Conservation (phyloP, 2,329 filamentous ascomycete species). For the Botrytis medusae region DNA sequence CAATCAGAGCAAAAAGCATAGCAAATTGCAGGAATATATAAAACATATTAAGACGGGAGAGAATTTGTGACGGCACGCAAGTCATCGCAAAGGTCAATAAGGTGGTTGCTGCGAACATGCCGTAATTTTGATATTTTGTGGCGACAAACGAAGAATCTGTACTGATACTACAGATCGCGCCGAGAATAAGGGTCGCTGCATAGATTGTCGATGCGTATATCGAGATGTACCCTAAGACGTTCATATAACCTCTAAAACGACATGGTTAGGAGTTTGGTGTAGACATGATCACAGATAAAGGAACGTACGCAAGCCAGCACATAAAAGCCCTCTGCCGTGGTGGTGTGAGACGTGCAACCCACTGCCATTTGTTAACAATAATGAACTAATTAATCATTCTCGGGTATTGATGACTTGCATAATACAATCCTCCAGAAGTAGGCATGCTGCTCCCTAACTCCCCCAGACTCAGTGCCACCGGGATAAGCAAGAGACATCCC, state of each 20-base stretch:
- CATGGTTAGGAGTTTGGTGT: conserved; percentile 18
- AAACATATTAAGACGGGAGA: conserved; percentile 37
- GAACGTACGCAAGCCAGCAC: conserved; percentile 40
- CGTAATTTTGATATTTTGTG: conserved; percentile 39
- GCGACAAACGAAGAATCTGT: conserved; percentile 32
- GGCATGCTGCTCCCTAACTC: conserved; percentile 40
- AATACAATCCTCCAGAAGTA: conserved; percentile 39
- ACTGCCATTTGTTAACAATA: conserved; percentile 25
- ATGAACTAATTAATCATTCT: neutral
- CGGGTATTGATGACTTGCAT: conserved; percentile 26
- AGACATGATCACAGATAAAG: neutral
- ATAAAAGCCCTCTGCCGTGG: conserved; percentile 36
- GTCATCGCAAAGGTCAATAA: conserved; percentile 39
- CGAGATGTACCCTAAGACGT: conserved; percentile 39
- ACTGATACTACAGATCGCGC: conserved; percentile 35
- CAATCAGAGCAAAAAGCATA: conserved; percentile 38
- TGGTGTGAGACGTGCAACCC: conserved; percentile 40
- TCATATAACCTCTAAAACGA: conserved; percentile 38
- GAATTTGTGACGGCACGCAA: conserved; percentile 34
- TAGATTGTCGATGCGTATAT: conserved; percentile 41
- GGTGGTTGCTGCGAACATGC: conserved; percentile 38
- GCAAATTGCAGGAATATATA: conserved; percentile 39
- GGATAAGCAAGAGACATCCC: conserved; percentile 38
- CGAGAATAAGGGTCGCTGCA: conserved; percentile 38
- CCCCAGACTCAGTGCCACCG: conserved; percentile 38